These are phyloP conservation scores for Melastoma candidum DNA, from an alignment of 441 rosid genomes.

Conservation along the genomic window DNA sequence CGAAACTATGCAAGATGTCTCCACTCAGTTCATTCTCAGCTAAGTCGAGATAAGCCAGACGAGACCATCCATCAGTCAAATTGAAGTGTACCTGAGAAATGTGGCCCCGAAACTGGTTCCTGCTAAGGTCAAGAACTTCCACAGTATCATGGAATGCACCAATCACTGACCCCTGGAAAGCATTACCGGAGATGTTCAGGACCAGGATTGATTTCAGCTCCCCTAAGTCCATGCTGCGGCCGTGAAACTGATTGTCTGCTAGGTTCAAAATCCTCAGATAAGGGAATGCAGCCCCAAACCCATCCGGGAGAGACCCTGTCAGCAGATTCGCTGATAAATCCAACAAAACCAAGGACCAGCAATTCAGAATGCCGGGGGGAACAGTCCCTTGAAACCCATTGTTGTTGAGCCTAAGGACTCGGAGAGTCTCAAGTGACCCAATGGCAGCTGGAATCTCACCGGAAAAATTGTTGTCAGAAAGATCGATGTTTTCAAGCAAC, in stretches of 20 bases:
- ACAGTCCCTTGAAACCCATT: constrained; percentile 53
- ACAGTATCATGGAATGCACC: constrained; percentile 36
- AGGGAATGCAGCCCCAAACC: constrained; percentile 64
- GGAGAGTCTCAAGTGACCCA: constrained; percentile 47
- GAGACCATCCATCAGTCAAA: constrained; percentile 43
- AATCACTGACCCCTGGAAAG: constrained; percentile 54
- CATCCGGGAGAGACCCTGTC: constrained; percentile 57
- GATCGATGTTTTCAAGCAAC: constrained; percentile 52
- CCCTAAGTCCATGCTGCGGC: constrained; percentile 39
- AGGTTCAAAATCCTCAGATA: constrained; percentile 56
- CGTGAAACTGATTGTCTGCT: constrained; percentile 56
- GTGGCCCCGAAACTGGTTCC: constrained; percentile 71
- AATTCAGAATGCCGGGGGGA: constrained; percentile 46
- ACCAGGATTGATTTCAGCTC: constrained; percentile 41
- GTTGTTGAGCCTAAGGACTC: constrained; percentile 43
- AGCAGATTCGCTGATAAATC: constrained; percentile 73
- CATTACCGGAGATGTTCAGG: constrained; percentile 65
- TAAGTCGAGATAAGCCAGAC: constrained; percentile 64
- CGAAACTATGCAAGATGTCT: constrained; percentile 39
- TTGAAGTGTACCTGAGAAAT: constrained; percentile 70
- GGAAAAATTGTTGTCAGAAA: constrained; percentile 59
- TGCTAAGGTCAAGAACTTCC: constrained; percentile 61
- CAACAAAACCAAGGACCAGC: constrained; percentile 41
- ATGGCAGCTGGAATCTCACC: constrained; percentile 72
- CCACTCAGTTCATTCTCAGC: constrained; percentile 84